Evolutionary conservation across 805 yeast genomes (phyloP), one percentile per base, ranked within the genome.

Genomic region (Sugiyamaella chiloensis): DNA sequence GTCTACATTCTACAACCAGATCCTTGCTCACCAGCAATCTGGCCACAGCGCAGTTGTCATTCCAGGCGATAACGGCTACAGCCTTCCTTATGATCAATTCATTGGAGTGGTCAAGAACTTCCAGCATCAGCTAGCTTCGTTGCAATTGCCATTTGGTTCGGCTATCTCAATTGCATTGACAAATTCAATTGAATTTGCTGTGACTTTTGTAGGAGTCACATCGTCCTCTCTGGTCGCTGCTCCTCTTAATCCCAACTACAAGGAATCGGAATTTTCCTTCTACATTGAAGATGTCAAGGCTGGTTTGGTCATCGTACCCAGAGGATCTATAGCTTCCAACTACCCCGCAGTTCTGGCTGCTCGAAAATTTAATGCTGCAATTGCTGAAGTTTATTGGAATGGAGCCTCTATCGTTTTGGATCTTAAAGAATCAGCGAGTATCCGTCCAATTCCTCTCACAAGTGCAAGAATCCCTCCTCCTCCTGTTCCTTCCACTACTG

Each of bases 221-320:
- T 73, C 76, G 52, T 72, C 78, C 24, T 75, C 79, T 1, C 69
- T 76, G 54, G 69, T 83, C 39, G 85, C 84, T 17, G 85, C 87
- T 1, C 90, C 90, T 11, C 67, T 83, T 60, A 84, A 83, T 57
- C 76, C 87, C 12, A 72, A 73, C 46, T 82, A 81, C 62, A 80
- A 75, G 57, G 74, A 77, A 55, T 55, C 65, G 27, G 90, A 83
- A 63, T 79, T 81, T 60, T 80, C 79, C 57, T 80, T 81, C 62
- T 83, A 82, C 60, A 65, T 84, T 41, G 75, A 72, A 35, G 89
- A 83, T 58, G 65, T 83, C 54, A 67, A 75, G 55, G 73, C 86
- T 5, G 70, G 70, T 44, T 79, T 80, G 21, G 70, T 83, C 24
- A 65, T 82, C 50, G 84, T 82, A 7, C 80, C 84, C 23, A 63